Evolutionary conservation across 2,329 filamentous ascomycete genomes (phyloP), one percentile per base, ranked within the genome.

Genomic region (Fusarium annulatum): DNA sequence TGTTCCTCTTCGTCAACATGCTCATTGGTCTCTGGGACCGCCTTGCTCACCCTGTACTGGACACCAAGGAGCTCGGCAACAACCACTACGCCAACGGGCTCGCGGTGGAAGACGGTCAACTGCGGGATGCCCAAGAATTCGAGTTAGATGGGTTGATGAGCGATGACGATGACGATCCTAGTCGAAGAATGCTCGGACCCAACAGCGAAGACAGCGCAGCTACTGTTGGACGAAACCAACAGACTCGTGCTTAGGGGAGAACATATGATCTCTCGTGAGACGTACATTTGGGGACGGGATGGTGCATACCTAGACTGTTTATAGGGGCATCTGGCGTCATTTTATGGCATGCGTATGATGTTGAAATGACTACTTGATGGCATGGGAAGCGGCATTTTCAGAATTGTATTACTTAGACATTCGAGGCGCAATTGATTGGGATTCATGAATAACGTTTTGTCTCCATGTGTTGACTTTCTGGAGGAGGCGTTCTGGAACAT

Each of bases 1-100:
- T 97, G 51, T 99, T 97, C 85, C 90, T 99, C 42, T 97, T 98
- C 70, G 90, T 92, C 79, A 94, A 96, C 79, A 91, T 97, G 84
- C 92, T 98, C 55, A 88, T 98, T 51, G 87, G 93, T 78, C 86
- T 98, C 21, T 98, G 97, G 84, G 93, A 95, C 67, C 89, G 92
- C 49, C 84, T 83, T 33, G 82, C 84, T 41, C 84, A 83, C 75
- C 83, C 82, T 3, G 70, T 79, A 2, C 45, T 78, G 7, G 69
- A 81, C 28, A 75, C 72, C 11, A 87, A 87, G 68, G 79, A 82
- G 6, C 71, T 82, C 7, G 70, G 76, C 38, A 83, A 84, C 55
- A 84, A 83, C 28, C 81, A 81, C 4, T 77, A 77, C 16, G 65
- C 77, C 21, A 82, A 80, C 51, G 82, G 82, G 9, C 78, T 79